Conservation (phyloP, 495 filamentous ascomycete genomes). For the Talaromyces nanjingensis region DNA sequence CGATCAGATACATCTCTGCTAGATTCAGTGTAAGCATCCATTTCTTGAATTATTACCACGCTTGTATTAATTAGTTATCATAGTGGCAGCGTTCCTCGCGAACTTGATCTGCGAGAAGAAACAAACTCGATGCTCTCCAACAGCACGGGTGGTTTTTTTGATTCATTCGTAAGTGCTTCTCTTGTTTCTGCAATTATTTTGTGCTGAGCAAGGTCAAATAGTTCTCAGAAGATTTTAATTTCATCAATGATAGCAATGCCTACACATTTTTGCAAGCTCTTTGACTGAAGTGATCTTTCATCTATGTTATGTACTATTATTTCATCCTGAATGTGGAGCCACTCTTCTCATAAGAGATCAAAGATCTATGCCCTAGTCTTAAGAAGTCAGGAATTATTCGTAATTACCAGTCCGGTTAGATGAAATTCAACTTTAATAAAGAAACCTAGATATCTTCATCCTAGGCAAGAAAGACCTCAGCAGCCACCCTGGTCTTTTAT, state of each 20-base stretch:
- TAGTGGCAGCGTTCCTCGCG: neutral
- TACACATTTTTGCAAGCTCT: conserved; percentile 1
- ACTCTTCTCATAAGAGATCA: neutral
- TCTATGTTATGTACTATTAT: neutral
- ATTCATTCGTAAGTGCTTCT: conserved; percentile 7
- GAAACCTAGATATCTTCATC: neutral
- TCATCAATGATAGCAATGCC: neutral
- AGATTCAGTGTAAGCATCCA: neutral
- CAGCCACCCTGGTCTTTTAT: neutral
- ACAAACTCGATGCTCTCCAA: conserved; percentile 1
- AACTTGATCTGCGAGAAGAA: neutral
- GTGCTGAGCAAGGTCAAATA: neutral
- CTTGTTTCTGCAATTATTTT: neutral
- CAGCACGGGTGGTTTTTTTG: neutral
- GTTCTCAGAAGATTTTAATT: neutral
- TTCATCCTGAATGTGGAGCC: neutral
- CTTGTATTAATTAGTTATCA: neutral
- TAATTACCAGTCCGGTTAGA: neutral
- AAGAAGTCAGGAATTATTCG: neutral
- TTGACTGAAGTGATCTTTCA: neutral
- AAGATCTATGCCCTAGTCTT: neutral
- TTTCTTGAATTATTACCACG: neutral
- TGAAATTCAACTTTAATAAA: neutral
- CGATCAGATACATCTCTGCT: neutral
- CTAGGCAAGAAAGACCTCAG: neutral